Percentiles rank a stretch among this genome's conserved stretches.
phyloP scores from a whole-genome alignment of 2,329 filamentous ascomycete species.

The Bimuria novae-zelandiae region DNA sequence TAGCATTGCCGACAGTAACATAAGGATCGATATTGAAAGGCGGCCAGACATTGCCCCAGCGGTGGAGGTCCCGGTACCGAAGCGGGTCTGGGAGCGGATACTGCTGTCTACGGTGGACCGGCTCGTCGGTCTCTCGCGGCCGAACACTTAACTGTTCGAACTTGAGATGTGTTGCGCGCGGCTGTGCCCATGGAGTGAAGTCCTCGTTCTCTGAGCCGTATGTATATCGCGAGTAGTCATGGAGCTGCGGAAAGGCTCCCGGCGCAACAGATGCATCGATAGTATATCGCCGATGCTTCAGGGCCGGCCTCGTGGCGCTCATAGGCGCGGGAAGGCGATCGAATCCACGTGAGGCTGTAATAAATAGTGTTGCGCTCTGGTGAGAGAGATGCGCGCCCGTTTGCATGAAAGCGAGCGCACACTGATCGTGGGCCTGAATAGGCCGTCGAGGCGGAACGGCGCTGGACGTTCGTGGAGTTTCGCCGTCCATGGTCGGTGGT shows the following conservation, averaged over 20 bases:
- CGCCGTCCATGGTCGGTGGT: not conserved
- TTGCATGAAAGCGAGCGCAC: conserved; percentile 7
- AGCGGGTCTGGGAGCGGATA: conserved; percentile 13
- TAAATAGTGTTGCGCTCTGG: conserved; percentile 6
- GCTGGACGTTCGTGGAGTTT: not conserved
- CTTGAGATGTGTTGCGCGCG: not conserved
- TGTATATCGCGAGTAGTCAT: not conserved
- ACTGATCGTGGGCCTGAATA: conserved; percentile 5
- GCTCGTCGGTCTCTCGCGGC: conserved; percentile 4
- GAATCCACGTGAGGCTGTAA: conserved; percentile 22
- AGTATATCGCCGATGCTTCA: conserved; percentile 27
- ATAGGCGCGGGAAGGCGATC: conserved; percentile 19
- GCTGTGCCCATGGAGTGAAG: not conserved
- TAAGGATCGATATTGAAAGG: conserved; percentile 14
- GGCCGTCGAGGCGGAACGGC: not conserved
- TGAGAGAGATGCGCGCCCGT: conserved; percentile 15
- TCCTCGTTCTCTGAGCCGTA: not conserved
- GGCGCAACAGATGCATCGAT: conserved; percentile 20
- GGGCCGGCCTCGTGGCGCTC: conserved; percentile 12
- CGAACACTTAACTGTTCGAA: not conserved
- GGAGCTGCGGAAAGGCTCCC: not conserved
- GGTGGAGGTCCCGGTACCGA: conserved; percentile 13
- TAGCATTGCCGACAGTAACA: conserved; percentile 17
- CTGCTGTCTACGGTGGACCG: not conserved
- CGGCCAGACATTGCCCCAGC: not conserved